Conservation (phyloP, 1,139 yeast genomes). For the Scheffersomyces stambukii region DNA sequence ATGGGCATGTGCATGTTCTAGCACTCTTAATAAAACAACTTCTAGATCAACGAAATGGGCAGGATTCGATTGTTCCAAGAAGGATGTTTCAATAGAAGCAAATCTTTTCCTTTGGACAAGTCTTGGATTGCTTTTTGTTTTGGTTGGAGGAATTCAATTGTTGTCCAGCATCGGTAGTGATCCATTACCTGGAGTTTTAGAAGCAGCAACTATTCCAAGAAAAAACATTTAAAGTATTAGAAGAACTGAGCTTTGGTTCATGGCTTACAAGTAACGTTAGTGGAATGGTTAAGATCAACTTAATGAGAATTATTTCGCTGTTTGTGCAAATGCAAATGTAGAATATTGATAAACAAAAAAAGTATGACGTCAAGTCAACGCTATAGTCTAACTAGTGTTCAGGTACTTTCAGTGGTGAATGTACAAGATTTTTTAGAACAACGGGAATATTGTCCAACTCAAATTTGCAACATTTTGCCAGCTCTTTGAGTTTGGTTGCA, state of each 20-base stretch:
- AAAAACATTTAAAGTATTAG: conserved; percentile 16
- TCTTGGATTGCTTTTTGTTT: conserved; percentile 40
- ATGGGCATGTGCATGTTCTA: conserved; percentile 57
- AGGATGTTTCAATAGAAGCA: conserved; percentile 60
- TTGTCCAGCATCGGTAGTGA: conserved; percentile 52
- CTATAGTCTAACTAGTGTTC: too few relatives aligned
- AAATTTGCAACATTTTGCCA: too few relatives aligned
- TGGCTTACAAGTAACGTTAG: background rate
- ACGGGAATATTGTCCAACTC: too few relatives aligned
- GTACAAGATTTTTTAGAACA: too few relatives aligned
- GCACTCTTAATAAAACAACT: conserved; percentile 43
- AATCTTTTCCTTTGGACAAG: conserved; percentile 67
- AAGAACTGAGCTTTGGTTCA: background rate
- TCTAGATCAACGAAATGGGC: conserved; percentile 61
- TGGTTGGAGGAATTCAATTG: conserved; percentile 53
- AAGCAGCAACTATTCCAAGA: conserved; percentile 49
- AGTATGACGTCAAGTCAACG: too few relatives aligned
- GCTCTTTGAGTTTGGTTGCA: too few relatives aligned
- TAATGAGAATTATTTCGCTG: too few relatives aligned
- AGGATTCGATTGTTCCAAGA: conserved; percentile 63
- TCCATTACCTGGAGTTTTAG: conserved; percentile 65
- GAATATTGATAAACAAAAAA: too few relatives aligned
- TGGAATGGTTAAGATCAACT: too few relatives aligned
- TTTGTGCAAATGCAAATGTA: too few relatives aligned
- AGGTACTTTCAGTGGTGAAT: too few relatives aligned